Percentiles rank a stretch among this genome's conserved stretches.
Evolutionary conservation across 139 green algal genomes (phyloP).

Genomic region (Chlorokybus atmophyticus): DNA sequence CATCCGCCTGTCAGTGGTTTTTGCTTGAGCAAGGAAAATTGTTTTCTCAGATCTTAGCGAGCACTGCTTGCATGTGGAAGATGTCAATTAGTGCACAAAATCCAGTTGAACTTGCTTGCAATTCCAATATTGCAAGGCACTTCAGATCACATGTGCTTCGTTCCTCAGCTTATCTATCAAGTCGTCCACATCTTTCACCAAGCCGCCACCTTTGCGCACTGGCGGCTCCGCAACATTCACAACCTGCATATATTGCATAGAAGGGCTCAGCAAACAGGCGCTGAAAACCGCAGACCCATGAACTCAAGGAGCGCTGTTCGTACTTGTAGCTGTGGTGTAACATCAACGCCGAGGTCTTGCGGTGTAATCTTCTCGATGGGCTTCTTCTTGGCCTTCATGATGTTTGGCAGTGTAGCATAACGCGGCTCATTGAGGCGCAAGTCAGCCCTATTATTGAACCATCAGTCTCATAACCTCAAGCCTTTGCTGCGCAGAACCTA

Average conservation of each 20-base stretch:
- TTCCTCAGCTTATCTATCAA: constrained; percentile 61
- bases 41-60: too few species aligned
- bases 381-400: constrained; percentile 91
- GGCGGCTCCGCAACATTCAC: constrained; percentile 47
- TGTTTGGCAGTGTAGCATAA: constrained; percentile 80
- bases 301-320: background rate
- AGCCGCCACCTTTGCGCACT: constrained; percentile 42
- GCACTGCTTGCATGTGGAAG: too few species aligned
- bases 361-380: constrained; percentile 43
- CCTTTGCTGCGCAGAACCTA: too few species aligned
- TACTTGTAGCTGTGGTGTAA: constrained; percentile 32
- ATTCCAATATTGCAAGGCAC: background rate
- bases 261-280: too few species aligned
- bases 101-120: too few species aligned
- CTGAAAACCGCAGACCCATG: too few species aligned
- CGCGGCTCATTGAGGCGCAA: constrained; percentile 81
- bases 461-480: too few species aligned
- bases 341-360: constrained; percentile 40
- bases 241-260: too few species aligned
- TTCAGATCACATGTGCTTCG: constrained; percentile 30
- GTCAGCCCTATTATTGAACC: too few species aligned
- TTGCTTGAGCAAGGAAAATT: too few species aligned
- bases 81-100: too few species aligned
- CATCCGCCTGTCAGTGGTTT: too few species aligned
- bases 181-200: constrained; percentile 47